phyloP scores from a whole-genome alignment of 2,329 filamentous ascomycete genomes.

The Seiridium unicorne region DNA sequence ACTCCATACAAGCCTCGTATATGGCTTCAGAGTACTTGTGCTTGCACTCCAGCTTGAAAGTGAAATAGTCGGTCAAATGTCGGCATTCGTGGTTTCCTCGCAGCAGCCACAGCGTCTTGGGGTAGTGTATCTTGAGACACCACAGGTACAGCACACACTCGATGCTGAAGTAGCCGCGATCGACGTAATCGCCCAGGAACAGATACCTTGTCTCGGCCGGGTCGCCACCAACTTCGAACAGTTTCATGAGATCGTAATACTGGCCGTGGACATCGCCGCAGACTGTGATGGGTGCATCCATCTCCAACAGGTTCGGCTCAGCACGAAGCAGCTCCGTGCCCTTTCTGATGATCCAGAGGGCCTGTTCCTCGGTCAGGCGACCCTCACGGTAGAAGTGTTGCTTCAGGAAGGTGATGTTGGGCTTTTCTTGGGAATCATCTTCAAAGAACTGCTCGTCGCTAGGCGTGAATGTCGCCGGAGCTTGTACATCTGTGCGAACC shows the following conservation, averaged over 20 bases:
- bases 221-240: conserved; percentile 97
- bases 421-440: conserved; percentile 80
- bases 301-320: conserved; percentile 95
- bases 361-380: conserved; percentile 94
- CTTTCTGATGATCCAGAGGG: conserved; percentile 87
- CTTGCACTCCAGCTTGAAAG: conserved; percentile 99
- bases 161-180: conserved; percentile 98
- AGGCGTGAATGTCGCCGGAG: conserved; percentile 88
- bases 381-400: conserved; percentile 98
- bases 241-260: conserved; percentile 99
- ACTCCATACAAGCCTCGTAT: conserved; percentile 98
- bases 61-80: conserved; percentile 99
- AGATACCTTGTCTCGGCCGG: conserved; percentile 95
- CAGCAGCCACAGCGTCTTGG: conserved; percentile 93
- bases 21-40: conserved; percentile 98
- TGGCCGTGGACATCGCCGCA: conserved; percentile 98
- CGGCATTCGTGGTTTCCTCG: conserved; percentile 98
- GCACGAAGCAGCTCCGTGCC: conserved; percentile 84
- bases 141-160: conserved; percentile 98
- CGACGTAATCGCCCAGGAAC: conserved; percentile 96
- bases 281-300: conserved; percentile 98
- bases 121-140: conserved; percentile 98
- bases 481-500: conserved; percentile 80
- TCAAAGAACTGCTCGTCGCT: conserved; percentile 94
- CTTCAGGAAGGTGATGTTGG: conserved; percentile 91